Conservation (phyloP, 768 basidiomycete genomes). For the Suillus lakei region DNA sequence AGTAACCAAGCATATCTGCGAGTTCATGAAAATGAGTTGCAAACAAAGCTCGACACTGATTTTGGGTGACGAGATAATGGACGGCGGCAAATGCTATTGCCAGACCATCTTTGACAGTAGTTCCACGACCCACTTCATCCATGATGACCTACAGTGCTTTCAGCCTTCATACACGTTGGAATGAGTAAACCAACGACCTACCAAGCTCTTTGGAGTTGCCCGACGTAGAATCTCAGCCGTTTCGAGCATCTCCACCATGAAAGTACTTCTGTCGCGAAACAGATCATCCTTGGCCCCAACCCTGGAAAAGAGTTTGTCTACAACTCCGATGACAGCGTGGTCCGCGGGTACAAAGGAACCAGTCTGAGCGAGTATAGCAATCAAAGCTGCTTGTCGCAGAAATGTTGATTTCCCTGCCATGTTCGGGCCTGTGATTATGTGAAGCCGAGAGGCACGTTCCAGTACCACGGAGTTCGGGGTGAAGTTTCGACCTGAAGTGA, state of each 20-base stretch:
- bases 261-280: conserved; percentile 91
- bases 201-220: conserved; percentile 84
- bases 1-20: conserved; percentile 78
- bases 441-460: conserved; percentile 62
- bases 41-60: conserved; percentile 85
- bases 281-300: conserved; percentile 96
- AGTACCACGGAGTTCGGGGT: conserved; percentile 82
- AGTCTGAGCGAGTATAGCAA: conserved; percentile 87
- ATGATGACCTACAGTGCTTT: conserved; percentile 79
- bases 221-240: conserved; percentile 87
- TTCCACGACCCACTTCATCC: conserved; percentile 99
- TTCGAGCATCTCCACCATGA: conserved; percentile 99
- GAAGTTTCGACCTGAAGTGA: conserved; percentile 75
- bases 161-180: not conserved
- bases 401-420: conserved; percentile 96
- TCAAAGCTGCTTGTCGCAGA: conserved; percentile 89
- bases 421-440: conserved; percentile 92
- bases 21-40: conserved; percentile 99
- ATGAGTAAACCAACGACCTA: conserved; percentile 39
- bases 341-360: conserved; percentile 96
- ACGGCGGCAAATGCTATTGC: conserved; percentile 93
- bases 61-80: conserved; percentile 75
- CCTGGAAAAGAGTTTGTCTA: conserved; percentile 92
- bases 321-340: conserved; percentile 76
- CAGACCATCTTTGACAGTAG: conserved; percentile 88